Percentiles rank a stretch among this genome's conserved stretches.
These are phyloP conservation scores for Alternaria sp. DNA, from an alignment of 2,329 filamentous ascomycete genomes.

Conservation along the genomic window DNA sequence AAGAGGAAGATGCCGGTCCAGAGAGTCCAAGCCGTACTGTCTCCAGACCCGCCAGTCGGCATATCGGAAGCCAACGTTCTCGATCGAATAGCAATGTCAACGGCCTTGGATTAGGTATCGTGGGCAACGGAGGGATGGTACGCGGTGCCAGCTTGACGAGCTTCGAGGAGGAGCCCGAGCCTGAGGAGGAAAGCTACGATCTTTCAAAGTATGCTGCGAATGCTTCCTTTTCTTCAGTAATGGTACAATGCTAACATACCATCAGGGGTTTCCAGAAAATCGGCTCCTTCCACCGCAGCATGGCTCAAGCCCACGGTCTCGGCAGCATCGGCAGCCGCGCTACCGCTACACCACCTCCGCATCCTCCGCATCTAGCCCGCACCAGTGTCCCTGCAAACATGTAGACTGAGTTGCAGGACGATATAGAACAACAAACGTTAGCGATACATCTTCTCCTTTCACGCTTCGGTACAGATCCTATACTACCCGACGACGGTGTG, in stretches of 20 bases:
- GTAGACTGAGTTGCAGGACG: slow-evolving; percentile 10
- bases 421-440: not conserved
- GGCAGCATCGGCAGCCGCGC: slow-evolving; percentile 15
- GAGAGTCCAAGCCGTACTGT: slow-evolving; percentile 46
- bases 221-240: not conserved
- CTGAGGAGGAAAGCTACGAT: slow-evolving; percentile 57
- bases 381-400: slow-evolving; percentile 36
- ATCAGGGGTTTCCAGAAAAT: slow-evolving; percentile 58
- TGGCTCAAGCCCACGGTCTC: slow-evolving; percentile 41
- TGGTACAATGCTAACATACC: slow-evolving; percentile 16
- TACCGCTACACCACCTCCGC: slow-evolving; percentile 23
- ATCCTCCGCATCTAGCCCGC: slow-evolving; percentile 12
- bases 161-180: slow-evolving; percentile 51
- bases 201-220: slow-evolving; percentile 54
- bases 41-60: slow-evolving; percentile 44
- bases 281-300: slow-evolving; percentile 53
- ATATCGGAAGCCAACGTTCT: slow-evolving; percentile 34
- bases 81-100: slow-evolving; percentile 43
- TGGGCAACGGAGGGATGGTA: slow-evolving; percentile 42
- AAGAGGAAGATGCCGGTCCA: slow-evolving; percentile 43
- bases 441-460: not conserved
- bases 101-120: slow-evolving; percentile 26
- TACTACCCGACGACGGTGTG: not conserved
- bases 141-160: slow-evolving; percentile 43
- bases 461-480: not conserved